phyloP scores from a whole-genome alignment of 306 rosid genomes.

The Prunus mongolica region DNA sequence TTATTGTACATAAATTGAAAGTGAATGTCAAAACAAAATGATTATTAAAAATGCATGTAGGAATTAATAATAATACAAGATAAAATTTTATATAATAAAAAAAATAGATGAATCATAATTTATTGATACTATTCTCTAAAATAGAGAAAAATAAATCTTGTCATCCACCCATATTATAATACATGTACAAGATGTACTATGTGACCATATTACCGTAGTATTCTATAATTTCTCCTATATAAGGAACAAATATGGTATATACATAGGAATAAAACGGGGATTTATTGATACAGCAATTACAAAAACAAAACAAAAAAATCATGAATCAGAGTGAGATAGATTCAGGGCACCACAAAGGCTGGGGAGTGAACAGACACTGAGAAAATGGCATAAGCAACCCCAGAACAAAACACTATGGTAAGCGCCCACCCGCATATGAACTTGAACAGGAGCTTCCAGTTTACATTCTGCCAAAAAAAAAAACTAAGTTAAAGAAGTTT shows the following conservation, averaged over 20 bases:
- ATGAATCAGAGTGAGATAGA: background rate
- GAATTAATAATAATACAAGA: too few species aligned
- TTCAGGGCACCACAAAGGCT: conserved; percentile 23
- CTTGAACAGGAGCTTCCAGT: conserved; percentile 27
- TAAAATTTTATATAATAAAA: too few species aligned
- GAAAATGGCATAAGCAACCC: conserved; percentile 21
- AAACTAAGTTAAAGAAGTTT: background rate
- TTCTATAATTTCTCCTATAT: too few species aligned
- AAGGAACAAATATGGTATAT: background rate
- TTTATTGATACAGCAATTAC: background rate
- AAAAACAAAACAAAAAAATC: background rate
- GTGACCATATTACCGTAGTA: too few species aligned
- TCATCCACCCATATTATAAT: too few species aligned
- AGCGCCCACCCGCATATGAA: conserved; percentile 27
- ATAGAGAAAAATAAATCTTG: too few species aligned
- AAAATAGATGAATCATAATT: too few species aligned
- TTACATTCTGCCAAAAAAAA: conserved; percentile 14
- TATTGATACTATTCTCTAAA: too few species aligned
- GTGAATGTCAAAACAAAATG: too few species aligned
- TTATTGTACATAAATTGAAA: too few species aligned
- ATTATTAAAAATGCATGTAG: too few species aligned
- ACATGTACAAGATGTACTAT: too few species aligned
- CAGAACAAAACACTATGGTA: conserved; percentile 12
- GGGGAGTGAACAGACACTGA: conserved; percentile 22
- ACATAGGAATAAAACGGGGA: background rate